phyloP scores from a whole-genome alignment of 305 asterid species.

The Fraxinus sp. region DNA sequence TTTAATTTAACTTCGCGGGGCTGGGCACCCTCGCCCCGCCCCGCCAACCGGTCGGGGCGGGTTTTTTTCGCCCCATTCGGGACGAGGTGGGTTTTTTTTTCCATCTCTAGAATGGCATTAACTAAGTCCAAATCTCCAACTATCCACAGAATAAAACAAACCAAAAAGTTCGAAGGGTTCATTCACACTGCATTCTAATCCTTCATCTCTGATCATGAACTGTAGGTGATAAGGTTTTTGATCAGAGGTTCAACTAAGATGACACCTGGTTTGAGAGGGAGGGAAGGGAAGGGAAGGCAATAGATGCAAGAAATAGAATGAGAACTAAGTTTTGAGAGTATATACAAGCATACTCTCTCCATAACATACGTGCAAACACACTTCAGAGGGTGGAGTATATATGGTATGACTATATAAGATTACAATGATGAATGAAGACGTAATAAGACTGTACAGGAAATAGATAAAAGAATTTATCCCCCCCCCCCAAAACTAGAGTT shows the following conservation, averaged over 20 bases:
- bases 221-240: not conserved
- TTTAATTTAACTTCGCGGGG: no score
- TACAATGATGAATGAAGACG: not conserved
- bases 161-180: not conserved
- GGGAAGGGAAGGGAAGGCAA: not conserved
- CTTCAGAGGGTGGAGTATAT: not conserved
- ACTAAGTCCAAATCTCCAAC: constrained; percentile 12
- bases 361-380: not conserved
- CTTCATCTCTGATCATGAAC: not conserved
- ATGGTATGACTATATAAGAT: not conserved
- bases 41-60: no score
- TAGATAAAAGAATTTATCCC: not conserved
- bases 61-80: no score
- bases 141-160: not conserved
- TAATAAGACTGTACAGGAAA: not conserved
- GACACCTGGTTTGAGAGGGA: not conserved
- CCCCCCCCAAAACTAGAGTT: not conserved
- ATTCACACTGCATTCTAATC: not conserved
- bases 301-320: not conserved
- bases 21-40: no score
- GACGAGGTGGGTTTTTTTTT: no score
- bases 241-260: not conserved
- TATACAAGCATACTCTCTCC: not conserved
- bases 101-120: not conserved
- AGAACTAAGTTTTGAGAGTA: not conserved